Evolutionary conservation across 2,329 filamentous ascomycete species (phyloP).

Genomic region (Chaetomiaceae sp.): DNA sequence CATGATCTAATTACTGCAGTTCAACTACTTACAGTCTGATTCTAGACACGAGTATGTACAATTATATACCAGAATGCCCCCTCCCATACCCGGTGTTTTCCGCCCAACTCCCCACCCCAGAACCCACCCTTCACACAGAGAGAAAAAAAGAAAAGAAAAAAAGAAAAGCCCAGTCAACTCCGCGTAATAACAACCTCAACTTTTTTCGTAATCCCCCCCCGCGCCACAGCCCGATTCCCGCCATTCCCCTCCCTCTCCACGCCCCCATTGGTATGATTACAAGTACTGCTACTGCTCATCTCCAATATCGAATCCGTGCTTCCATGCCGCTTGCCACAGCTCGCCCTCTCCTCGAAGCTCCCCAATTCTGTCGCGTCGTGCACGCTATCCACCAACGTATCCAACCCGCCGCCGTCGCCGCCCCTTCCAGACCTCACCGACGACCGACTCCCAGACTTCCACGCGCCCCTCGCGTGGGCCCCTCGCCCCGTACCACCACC

Average conservation of each 20-base stretch:
- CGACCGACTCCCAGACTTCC: neutral
- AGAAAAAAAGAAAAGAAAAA: too few relatives aligned
- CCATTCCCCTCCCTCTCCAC: neutral
- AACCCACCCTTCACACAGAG: neutral
- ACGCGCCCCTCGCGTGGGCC: neutral
- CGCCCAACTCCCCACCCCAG: neutral
- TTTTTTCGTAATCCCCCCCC: conserved; percentile 22
- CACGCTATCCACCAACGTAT: conserved; percentile 13
- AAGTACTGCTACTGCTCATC: neutral
- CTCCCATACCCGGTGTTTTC: too few relatives aligned
- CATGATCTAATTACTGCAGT: too few relatives aligned
- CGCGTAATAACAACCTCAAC: conserved; percentile 22
- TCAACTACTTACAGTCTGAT: too few relatives aligned
- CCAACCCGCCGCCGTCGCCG: neutral
- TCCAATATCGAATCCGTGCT: conserved; percentile 23
- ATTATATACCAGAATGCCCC: too few relatives aligned
- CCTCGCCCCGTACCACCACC: neutral
- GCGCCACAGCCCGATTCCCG: too few relatives aligned
- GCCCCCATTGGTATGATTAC: neutral
- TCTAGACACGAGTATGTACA: too few relatives aligned
- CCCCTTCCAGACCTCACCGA: neutral
- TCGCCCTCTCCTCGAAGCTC: conserved; percentile 14
- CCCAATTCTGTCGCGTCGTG: conserved; percentile 18
- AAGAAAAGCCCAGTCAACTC: neutral
- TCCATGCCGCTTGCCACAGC: conserved; percentile 10